Conservation (phyloP, 495 filamentous ascomycete species). For the Aspergillus cavernicola region DNA sequence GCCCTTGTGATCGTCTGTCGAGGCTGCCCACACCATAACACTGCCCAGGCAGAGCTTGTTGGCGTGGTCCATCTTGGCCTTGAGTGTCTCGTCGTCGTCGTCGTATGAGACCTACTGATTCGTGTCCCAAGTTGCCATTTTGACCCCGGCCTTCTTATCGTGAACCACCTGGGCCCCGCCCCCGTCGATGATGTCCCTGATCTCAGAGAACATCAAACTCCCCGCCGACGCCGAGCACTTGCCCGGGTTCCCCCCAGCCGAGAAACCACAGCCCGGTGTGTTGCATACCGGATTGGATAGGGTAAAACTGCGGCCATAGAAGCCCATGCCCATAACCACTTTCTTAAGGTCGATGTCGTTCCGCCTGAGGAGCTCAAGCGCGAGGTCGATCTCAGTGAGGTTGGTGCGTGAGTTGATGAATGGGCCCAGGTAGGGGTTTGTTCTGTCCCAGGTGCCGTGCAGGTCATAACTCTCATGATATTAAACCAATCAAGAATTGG, state of each 20-base stretch:
- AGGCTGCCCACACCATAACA: constrained; percentile 5
- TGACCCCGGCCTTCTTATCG: neutral
- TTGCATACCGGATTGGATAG: constrained; percentile 7
- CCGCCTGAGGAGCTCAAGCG: constrained; percentile 38
- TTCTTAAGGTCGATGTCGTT: constrained; percentile 28
- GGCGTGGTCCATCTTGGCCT: neutral
- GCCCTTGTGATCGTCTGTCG: neutral
- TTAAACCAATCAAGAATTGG: constrained; percentile 43
- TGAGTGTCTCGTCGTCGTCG: neutral
- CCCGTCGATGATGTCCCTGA: neutral
- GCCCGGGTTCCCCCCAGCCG: neutral
- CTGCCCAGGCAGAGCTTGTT: neutral
- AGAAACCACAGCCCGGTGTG: neutral
- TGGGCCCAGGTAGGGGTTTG: neutral
- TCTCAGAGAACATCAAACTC: constrained; percentile 1
- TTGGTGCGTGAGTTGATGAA: constrained; percentile 25
- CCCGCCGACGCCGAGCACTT: neutral
- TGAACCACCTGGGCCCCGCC: no score
- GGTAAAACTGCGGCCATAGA: constrained; percentile 39
- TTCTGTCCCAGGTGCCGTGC: constrained; percentile 26
- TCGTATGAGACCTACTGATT: constrained; percentile 1
- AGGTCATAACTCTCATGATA: constrained; percentile 47
- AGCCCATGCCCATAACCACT: constrained; percentile 38
- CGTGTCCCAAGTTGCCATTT: neutral
- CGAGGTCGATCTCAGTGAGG: constrained; percentile 33